Conservation (phyloP, 768 basidiomycete species). For the Termitomyces sp. region DNA sequence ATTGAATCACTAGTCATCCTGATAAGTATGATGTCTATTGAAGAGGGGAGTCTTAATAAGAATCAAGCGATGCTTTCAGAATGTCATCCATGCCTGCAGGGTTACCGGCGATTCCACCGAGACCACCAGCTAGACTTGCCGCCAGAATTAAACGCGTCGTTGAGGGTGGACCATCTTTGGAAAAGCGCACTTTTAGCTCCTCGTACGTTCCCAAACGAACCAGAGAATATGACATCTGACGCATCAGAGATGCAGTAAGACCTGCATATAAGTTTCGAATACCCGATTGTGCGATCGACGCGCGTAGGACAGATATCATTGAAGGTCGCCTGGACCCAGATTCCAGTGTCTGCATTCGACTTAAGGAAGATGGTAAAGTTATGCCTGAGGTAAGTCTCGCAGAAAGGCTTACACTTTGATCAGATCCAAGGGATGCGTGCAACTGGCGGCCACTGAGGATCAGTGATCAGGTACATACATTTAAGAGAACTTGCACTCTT, state of each 20-base stretch:
- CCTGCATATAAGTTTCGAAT: slow-evolving; percentile 75
- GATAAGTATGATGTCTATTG: slow-evolving; percentile 62
- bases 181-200: slow-evolving; percentile 56
- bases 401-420: slow-evolving; percentile 66
- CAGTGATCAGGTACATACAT: not conserved
- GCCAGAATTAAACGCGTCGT: slow-evolving; percentile 52
- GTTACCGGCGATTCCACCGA: slow-evolving; percentile 83
- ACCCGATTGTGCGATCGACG: slow-evolving; percentile 62
- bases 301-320: slow-evolving; percentile 56
- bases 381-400: not conserved
- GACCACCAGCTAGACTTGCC: slow-evolving; percentile 67
- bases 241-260: slow-evolving; percentile 73
- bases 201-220: slow-evolving; percentile 83
- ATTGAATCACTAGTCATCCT: slow-evolving; percentile 87
- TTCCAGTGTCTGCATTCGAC: slow-evolving; percentile 77
- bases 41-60: not conserved
- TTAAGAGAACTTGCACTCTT: slow-evolving; percentile 17
- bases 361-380: slow-evolving; percentile 19
- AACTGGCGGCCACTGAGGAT: slow-evolving; percentile 65
- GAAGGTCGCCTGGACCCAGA: slow-evolving; percentile 52
- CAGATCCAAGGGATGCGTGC: slow-evolving; percentile 79
- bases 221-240: slow-evolving; percentile 90
- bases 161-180: slow-evolving; percentile 45
- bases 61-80: not conserved
- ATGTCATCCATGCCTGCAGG: slow-evolving; percentile 49